phyloP scores from a whole-genome alignment of 2,329 filamentous ascomycete genomes.

The Zasmidium cellare region DNA sequence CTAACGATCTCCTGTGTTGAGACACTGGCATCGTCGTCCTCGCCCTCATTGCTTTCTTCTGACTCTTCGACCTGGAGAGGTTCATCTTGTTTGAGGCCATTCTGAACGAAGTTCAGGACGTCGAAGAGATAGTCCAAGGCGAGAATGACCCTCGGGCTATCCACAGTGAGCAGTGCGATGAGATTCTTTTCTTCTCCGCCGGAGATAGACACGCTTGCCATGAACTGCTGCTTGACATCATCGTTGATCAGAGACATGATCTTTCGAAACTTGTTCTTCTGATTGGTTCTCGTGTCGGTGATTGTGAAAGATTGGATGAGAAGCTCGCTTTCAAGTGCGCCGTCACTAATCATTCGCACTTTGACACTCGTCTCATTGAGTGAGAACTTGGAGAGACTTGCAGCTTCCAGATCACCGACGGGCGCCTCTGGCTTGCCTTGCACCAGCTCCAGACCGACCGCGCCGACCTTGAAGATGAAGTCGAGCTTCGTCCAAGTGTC shows the following conservation, averaged over 20 bases:
- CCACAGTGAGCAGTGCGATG: conserved; percentile 89
- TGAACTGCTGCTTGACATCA: conserved; percentile 89
- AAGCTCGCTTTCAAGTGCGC: conserved; percentile 87
- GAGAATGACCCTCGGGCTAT: conserved; percentile 92
- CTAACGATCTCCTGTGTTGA: conserved; percentile 32
- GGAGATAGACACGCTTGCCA: conserved; percentile 94
- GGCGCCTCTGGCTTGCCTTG: conserved; percentile 73
- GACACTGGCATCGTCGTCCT: conserved; percentile 51
- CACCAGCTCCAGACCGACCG: conserved; percentile 84
- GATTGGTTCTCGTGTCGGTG: conserved; percentile 81
- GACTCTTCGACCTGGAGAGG: conserved; percentile 63
- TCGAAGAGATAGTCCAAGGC: conserved; percentile 94
- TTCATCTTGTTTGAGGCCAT: conserved; percentile 60
- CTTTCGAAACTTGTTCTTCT: conserved; percentile 93
- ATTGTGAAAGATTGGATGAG: conserved; percentile 94
- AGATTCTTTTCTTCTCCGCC: conserved; percentile 77
- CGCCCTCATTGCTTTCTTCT: conserved; percentile 48
- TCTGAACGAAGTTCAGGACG: conserved; percentile 77
- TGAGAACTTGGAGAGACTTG: conserved; percentile 90
- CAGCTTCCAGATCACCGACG: conserved; percentile 72
- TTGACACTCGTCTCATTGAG: conserved; percentile 91
- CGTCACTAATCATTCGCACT: conserved; percentile 87
- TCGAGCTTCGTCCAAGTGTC: conserved; percentile 92
- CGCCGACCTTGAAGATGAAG: conserved; percentile 83
- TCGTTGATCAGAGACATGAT: conserved; percentile 98